phyloP scores from a whole-genome alignment of 2,329 filamentous ascomycete genomes.

The Aspergillus quadrilineatus region DNA sequence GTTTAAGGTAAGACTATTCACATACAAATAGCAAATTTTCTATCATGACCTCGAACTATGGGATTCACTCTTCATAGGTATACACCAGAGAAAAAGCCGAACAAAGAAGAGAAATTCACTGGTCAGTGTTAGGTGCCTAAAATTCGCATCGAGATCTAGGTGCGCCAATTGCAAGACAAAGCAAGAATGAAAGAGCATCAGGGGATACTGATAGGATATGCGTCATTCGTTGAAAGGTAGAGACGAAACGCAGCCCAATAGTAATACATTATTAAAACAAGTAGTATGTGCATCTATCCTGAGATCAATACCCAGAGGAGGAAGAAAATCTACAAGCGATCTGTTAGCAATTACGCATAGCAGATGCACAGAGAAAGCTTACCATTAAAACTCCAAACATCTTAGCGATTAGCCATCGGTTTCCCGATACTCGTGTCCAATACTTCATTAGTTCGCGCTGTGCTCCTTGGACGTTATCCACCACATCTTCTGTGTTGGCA shows the following conservation, averaged over 20 bases:
- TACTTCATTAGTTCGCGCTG: constrained; percentile 96
- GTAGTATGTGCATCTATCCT: constrained; percentile 28
- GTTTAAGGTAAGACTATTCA: background rate
- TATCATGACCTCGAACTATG: background rate
- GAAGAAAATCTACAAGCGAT: constrained; percentile 66
- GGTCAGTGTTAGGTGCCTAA: constrained; percentile 1
- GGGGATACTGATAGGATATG: constrained; percentile 11
- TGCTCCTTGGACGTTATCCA: constrained; percentile 96
- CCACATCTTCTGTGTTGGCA: constrained; percentile 94
- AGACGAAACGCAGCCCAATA: constrained; percentile 23
- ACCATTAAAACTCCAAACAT: constrained; percentile 81
- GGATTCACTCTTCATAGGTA: background rate
- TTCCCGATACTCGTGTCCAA: constrained; percentile 90
- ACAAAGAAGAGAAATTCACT: constrained; percentile 1
- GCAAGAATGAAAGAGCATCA: constrained; percentile 20
- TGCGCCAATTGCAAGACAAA: constrained; percentile 17
- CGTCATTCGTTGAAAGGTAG: constrained; percentile 21
- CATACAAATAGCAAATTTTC: background rate
- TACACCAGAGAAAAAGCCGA: background rate
- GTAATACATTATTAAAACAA: constrained; percentile 33
- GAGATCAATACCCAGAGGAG: constrained; percentile 69
- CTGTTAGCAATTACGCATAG: background rate
- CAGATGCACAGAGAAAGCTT: constrained; percentile 17
- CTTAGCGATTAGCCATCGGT: constrained; percentile 89
- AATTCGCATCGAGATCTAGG: constrained; percentile 23